Evolutionary conservation across 768 basidiomycete species (phyloP), one percentile per base, ranked within the genome.

Genomic region (Tylopilus rubrobrunneus): DNA sequence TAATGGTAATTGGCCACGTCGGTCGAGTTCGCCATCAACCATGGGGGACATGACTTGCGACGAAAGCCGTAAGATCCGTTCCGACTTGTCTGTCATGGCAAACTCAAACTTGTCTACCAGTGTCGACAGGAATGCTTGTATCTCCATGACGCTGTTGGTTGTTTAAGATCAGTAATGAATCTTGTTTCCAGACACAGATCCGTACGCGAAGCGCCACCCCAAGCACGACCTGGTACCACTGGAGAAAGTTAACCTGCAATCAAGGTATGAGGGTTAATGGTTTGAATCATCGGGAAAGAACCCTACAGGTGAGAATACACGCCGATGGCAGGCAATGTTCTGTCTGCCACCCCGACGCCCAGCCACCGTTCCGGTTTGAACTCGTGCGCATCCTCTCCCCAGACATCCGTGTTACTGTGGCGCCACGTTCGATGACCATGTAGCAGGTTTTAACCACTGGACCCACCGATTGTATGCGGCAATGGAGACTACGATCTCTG

Each of bases 41-140:
- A 67, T 68, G 17, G 73, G 71, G 12, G 60, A 52, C 72, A 74
- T 71, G 3, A 70, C 59, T 25, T 57, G 17, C 34, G 62, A 62
- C 23, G 60, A 51, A 41, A 70, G 68, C 33, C 70, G 62, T 5
- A 70, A 5, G 14, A 51, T 28, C 14, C 50, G 43, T 8, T 66
- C 56, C 5, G 63, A 27, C 23, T 62, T 62, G n/a, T n/a, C n/a
- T n/a, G n/a, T n/a, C n/a, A n/a, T n/a, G n/a, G n/a, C n/a, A n/a
- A n/a, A n/a, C n/a, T 83, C 80, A 62, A 84, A 81, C 56, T 78
- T 73, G 40, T 72, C 67, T 28, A 85, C 61, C 14, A 84, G 66
- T 56, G 80, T 80, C n/a, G 76, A 73, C 23, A 84, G 57, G 67
- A 85, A 81, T 0, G 76, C 73, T 57, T 85, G 83, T 4, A 84